A percentile compares a stretch with the other conserved stretches of the same genome.
Conservation (phyloP, 805 yeast species). For the Blastobotrys terrestris region DNA sequence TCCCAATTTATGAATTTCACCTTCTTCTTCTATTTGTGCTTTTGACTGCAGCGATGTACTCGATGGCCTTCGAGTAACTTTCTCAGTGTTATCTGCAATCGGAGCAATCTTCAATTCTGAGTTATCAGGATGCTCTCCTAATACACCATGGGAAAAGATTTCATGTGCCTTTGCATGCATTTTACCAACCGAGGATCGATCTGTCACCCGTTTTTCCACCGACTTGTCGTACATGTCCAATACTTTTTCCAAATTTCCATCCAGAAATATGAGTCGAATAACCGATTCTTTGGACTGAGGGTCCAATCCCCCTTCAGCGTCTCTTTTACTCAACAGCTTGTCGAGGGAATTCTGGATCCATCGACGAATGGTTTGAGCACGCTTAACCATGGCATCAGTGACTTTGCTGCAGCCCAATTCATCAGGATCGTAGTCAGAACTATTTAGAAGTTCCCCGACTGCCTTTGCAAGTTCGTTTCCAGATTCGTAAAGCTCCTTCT, state of each 20-base stretch:
- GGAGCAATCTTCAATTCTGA: conserved; percentile 22
- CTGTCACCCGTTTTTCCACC: background rate
- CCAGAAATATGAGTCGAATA: conserved; percentile 60
- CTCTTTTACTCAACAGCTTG: conserved; percentile 53
- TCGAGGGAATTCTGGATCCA: conserved; percentile 46
- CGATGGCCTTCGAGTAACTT: conserved; percentile 23
- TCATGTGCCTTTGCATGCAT: background rate
- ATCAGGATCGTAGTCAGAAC: conserved; percentile 9
- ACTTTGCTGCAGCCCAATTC: conserved; percentile 19
- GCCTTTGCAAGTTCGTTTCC: conserved; percentile 22
- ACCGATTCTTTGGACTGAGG: conserved; percentile 71
- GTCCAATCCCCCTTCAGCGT: conserved; percentile 44
- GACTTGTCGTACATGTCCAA: conserved; percentile 23
- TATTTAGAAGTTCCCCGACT: conserved; percentile 17
- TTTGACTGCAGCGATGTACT: conserved; percentile 48
- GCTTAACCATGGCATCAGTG: conserved; percentile 29
- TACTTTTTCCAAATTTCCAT: conserved; percentile 58
- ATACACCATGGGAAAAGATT: background rate
- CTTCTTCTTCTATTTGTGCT: conserved; percentile 84
- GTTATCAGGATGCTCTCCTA: conserved; percentile 3
- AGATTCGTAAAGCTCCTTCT: conserved; percentile 32
- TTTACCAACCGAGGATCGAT: background rate
- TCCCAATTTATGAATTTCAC: conserved; percentile 85
- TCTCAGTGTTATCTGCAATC: conserved; percentile 11
- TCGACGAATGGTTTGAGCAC: conserved; percentile 36